Evolutionary conservation across 1,139 yeast genomes (phyloP).

Genomic region (Candida sojae): DNA sequence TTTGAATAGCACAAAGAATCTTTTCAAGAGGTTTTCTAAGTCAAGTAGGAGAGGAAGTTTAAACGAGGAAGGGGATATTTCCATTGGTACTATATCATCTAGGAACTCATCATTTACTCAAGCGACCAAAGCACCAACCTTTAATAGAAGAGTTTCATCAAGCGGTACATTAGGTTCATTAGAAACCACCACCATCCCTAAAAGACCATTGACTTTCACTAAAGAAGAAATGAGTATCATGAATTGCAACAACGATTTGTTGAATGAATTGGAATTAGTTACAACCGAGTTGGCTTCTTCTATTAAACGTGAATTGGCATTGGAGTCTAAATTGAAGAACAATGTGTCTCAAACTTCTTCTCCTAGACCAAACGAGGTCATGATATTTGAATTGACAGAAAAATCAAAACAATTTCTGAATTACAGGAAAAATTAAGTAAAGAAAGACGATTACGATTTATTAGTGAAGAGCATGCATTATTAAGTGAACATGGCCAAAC

Average conservation of each 20-base stretch:
- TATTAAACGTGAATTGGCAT: constrained; percentile 60
- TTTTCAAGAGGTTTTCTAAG: constrained; percentile 38
- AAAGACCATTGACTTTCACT: constrained; percentile 33
- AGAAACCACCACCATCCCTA: constrained; percentile 4
- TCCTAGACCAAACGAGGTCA: constrained; percentile 5
- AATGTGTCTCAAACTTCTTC: constrained; percentile 7
- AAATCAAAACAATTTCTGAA: constrained; percentile 50
- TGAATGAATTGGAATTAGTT: constrained; percentile 65
- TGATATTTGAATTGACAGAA: constrained; percentile 33
- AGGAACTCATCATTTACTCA: constrained; percentile 2
- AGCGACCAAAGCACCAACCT: constrained; percentile 10
- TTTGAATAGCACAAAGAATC: constrained; percentile 28
- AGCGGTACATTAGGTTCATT: constrained; percentile 7
- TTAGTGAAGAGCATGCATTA: constrained; percentile 70
- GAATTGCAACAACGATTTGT: constrained; percentile 56
- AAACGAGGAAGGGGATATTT: constrained; percentile 15
- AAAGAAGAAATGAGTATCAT: constrained; percentile 65
- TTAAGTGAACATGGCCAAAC: constrained; percentile 54
- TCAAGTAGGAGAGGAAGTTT: constrained; percentile 21
- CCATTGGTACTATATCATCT: constrained; percentile 1
- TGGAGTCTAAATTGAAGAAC: constrained; percentile 49
- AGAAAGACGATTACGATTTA: constrained; percentile 64
- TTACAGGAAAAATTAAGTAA: constrained; percentile 60
- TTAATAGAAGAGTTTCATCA: constrained; percentile 9
- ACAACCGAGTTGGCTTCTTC: constrained; percentile 74